Evolutionary conservation across 805 yeast species (phyloP).

Genomic region (Jamesozyma jinghongensis): DNA sequence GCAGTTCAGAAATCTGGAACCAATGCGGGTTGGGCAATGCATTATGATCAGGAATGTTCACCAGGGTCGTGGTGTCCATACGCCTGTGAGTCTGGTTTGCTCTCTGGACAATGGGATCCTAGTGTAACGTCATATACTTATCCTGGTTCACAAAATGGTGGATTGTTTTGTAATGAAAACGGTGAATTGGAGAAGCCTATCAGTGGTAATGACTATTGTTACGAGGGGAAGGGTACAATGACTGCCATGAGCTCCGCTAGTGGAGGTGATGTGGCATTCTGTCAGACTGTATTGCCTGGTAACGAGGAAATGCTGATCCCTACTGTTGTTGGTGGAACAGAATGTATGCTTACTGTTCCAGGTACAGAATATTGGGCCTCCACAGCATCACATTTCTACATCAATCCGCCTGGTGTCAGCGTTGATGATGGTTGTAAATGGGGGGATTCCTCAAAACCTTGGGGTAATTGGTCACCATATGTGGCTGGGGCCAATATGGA

Average conservation of each 20-base stretch:
- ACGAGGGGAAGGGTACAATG: constrained; percentile 69
- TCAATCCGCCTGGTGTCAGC: constrained; percentile 76
- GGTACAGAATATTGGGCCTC: constrained; percentile 76
- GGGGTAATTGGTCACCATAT: constrained; percentile 93
- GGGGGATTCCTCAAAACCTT: constrained; percentile 64
- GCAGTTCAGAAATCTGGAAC: constrained; percentile 46
- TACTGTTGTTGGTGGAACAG: constrained; percentile 42
- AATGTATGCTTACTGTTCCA: constrained; percentile 66
- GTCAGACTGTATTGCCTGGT: constrained; percentile 92
- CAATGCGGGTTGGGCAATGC: constrained; percentile 84
- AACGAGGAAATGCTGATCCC: constrained; percentile 93
- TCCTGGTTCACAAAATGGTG: constrained; percentile 77
- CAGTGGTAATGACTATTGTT: constrained; percentile 52
- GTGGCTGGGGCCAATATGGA: constrained; percentile 89
- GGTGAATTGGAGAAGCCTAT: constrained; percentile 61
- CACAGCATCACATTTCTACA: constrained; percentile 79
- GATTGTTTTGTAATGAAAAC: constrained; percentile 62
- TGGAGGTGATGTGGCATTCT: constrained; percentile 61
- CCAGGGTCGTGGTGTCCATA: constrained; percentile 83
- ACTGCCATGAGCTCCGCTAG: constrained; percentile 47
- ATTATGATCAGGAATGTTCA: constrained; percentile 60
- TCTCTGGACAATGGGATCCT: constrained; percentile 86
- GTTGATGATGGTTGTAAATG: constrained; percentile 71
- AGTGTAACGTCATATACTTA: constrained; percentile 59
- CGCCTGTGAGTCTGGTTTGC: constrained; percentile 86